Evolutionary conservation across 1,284 basidiomycete genomes (phyloP).

Genomic region (Apiotrichum mycotoxinovorans): DNA sequence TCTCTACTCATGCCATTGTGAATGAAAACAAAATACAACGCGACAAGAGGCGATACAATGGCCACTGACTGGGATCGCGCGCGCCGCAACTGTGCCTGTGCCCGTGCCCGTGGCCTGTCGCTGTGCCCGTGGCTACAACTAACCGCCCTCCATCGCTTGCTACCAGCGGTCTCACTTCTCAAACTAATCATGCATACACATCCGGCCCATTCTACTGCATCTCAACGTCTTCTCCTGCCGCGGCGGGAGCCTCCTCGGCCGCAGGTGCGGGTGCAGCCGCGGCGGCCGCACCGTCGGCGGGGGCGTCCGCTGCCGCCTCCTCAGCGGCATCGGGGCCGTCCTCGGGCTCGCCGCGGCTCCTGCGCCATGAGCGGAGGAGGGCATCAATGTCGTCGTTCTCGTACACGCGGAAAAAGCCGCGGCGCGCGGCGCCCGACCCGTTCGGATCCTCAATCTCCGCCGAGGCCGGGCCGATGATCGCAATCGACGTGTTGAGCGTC

Average conservation of each 20-base stretch:
- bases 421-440: constrained; percentile 32
- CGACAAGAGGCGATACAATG: no score
- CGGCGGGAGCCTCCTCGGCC: background rate
- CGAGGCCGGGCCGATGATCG: constrained; percentile 68
- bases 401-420: constrained; percentile 45
- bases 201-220: constrained; percentile 4
- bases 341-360: constrained; percentile 46
- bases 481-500: constrained; percentile 85
- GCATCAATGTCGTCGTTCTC: constrained; percentile 61
- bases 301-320: constrained; percentile 9
- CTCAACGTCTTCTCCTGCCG: constrained; percentile 10
- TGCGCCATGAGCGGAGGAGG: constrained; percentile 60
- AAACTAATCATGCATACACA: constrained; percentile 8
- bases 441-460: constrained; percentile 28
- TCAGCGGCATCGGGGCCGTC: constrained; percentile 38
- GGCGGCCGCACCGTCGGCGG: background rate
- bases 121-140: no score
- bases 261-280: background rate
- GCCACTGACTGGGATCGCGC: no score
- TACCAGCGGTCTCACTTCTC: no score
- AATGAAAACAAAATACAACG: no score
- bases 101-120: no score
- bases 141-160: no score
- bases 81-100: no score
- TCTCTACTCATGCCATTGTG: no score